Evolutionary conservation across 208 protist species (phyloP), one percentile per base, ranked within the genome.

Genomic region (Trypanosoma avium): DNA sequence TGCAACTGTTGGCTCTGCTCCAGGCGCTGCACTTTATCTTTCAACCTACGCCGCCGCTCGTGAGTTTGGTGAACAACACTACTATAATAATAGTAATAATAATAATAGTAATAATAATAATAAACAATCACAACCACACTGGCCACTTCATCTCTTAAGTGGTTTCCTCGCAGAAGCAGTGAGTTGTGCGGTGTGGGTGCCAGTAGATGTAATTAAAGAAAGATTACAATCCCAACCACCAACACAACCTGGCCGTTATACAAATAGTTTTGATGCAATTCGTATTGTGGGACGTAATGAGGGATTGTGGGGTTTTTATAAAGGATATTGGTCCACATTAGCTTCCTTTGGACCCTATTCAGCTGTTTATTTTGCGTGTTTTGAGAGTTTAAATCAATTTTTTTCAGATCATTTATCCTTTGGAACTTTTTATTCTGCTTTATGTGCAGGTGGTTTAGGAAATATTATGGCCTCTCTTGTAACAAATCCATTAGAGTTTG

Each of bases 401-500:
- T 76, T 94, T 43, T 42, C 1, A n/a, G 46, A 40, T 6, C 43
- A 49, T 12, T 43, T 53, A 49, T 50, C 63, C 22, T 38, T 75
- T 17, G 50, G 22, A 29, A 71, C 32, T 21, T 83, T 86, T 45
- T 17, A 60, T 12, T 59, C 81, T 9, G 68, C 86, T 0, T 61
- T 94, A 24, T 45, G 55, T n/a, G 78, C 83, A 6, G 90, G 90
- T 7, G 82, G 71, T 0, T 56, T 64, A 5, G 84, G 73, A 5
- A 90, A 85, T 64, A 46, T 81, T n/a, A 54, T 88, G 12, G 84
- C 88, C 17, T 92, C 79, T 0, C 36, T 90, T 3, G 43, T 55
- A 49, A 97, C 92, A 24, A 97, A 97, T 70, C 88, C 89, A 42
- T 55, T 97, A 17, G 92, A 97, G 64, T 67, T 97, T 29, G 79